Evolutionary conservation across 2,329 filamentous ascomycete genomes (phyloP).

Genomic region (Teratosphaeria nubilosa): DNA sequence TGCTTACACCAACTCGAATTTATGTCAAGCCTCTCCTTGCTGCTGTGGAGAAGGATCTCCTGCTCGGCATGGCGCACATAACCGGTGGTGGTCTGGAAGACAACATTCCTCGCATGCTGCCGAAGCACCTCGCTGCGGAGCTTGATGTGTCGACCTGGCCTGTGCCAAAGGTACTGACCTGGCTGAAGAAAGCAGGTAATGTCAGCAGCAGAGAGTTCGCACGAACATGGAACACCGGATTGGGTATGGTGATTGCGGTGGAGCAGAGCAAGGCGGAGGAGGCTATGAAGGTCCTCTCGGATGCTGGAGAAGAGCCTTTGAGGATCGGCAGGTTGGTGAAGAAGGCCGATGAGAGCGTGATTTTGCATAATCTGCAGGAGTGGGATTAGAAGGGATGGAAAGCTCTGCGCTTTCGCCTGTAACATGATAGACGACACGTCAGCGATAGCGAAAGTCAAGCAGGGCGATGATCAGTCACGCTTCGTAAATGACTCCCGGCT

Average conservation of each 20-base stretch:
- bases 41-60: constrained; percentile 48
- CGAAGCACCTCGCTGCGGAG: constrained; percentile 63
- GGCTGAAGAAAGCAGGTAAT: constrained; percentile 67
- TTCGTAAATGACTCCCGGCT: too few relatives aligned
- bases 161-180: constrained; percentile 70
- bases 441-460: background rate
- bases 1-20: constrained; percentile 84
- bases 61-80: constrained; percentile 95
- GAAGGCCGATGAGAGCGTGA: constrained; percentile 45
- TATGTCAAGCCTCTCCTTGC: constrained; percentile 68
- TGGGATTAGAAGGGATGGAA: constrained; percentile 10
- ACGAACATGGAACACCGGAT: constrained; percentile 84
- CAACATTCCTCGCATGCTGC: constrained; percentile 91
- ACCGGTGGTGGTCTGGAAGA: constrained; percentile 88
- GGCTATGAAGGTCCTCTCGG: constrained; percentile 51
- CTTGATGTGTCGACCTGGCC: constrained; percentile 70
- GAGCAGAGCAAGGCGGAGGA: constrained; percentile 51
- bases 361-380: constrained; percentile 48
- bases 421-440: background rate
- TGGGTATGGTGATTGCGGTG: constrained; percentile 89
- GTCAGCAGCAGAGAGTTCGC: constrained; percentile 73
- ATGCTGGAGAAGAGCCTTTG: constrained; percentile 66
- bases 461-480: too few relatives aligned
- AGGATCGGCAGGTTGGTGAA: constrained; percentile 60
- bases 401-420: too few relatives aligned